Evolutionary conservation across 75 land plant species (phyloP).

Genomic region (Cupressus sempervirens): DNA sequence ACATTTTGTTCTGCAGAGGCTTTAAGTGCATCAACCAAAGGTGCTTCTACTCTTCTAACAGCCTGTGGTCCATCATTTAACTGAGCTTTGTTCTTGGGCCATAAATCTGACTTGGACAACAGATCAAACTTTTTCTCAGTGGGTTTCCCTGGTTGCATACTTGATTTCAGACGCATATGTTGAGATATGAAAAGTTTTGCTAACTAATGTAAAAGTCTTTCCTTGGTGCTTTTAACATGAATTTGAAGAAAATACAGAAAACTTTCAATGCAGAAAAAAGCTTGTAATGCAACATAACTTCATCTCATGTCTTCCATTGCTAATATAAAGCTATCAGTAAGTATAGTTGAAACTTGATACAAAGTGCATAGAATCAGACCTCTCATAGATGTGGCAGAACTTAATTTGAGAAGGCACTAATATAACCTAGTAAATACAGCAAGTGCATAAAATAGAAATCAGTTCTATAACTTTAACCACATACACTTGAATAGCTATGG

Average conservation of each 20-base stretch:
- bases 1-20: conserved; percentile 51
- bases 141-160: conserved; percentile 11
- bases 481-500: background rate
- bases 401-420: background rate
- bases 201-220: background rate
- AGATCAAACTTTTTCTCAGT: background rate
- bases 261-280: no score
- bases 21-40: conserved; percentile 62
- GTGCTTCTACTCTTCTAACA: conserved; percentile 30
- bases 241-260: background rate
- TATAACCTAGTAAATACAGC: background rate
- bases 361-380: background rate
- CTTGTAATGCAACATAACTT: background rate
- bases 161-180: background rate
- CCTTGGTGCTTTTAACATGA: background rate
- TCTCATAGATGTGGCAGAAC: background rate
- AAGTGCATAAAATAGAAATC: background rate
- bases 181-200: background rate
- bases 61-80: background rate
- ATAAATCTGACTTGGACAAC: background rate
- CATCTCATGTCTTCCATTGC: background rate
- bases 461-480: background rate
- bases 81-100: background rate
- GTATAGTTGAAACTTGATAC: background rate
- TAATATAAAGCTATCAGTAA: conserved; percentile 4